Conservation (phyloP, 2,329 filamentous ascomycete genomes). For the Ceratocystis harringtonii region DNA sequence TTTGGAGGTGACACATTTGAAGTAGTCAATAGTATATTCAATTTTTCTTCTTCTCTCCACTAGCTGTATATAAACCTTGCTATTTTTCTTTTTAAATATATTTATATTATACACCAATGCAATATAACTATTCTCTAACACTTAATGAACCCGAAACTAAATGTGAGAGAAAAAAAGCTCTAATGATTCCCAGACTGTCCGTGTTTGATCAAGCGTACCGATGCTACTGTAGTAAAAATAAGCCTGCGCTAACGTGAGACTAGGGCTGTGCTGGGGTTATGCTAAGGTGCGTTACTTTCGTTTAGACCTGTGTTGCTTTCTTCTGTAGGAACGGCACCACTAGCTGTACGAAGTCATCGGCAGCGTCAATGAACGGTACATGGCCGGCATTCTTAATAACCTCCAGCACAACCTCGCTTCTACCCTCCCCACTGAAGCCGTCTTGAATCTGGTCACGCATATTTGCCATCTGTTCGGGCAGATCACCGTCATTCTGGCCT, state of each 20-base stretch:
- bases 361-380: constrained; percentile 27
- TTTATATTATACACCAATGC: background rate
- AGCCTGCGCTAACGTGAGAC: too few relatives aligned
- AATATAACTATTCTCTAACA: background rate
- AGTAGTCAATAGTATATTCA: background rate
- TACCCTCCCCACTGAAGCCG: constrained; percentile 22
- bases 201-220: too few relatives aligned
- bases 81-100: background rate
- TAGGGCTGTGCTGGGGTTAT: too few relatives aligned
- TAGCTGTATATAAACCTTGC: background rate
- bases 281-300: too few relatives aligned
- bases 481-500: constrained; percentile 30
- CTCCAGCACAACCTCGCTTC: constrained; percentile 23
- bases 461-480: constrained; percentile 27
- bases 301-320: too few relatives aligned
- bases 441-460: constrained; percentile 26
- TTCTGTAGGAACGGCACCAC: constrained; percentile 21
- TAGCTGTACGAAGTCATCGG: constrained; percentile 23
- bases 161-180: too few relatives aligned
- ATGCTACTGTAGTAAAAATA: too few relatives aligned
- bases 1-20: background rate
- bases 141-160: too few relatives aligned
- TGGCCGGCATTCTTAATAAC: constrained; percentile 28
- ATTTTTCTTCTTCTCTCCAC: background rate
- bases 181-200: too few relatives aligned